Evolutionary conservation across 495 filamentous ascomycete species (phyloP).

Genomic region (Diplogelasinospora grovesii): DNA sequence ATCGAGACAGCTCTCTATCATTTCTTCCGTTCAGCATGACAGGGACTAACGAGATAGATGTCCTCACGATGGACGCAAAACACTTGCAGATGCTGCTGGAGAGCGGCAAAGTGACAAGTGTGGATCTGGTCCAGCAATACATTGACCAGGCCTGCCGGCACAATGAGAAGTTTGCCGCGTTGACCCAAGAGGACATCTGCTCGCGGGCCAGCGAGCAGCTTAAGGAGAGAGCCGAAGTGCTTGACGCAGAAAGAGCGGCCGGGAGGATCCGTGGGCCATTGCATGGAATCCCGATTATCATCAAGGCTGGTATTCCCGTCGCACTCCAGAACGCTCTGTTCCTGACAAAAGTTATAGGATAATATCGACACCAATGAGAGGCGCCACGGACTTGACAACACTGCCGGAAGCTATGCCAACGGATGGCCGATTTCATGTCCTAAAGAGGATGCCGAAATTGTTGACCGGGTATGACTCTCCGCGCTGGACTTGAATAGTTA

Average conservation of each 20-base stretch:
- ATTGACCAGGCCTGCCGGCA: neutral
- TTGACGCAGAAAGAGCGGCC: neutral
- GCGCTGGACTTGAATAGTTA: too few relatives aligned
- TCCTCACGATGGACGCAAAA: neutral
- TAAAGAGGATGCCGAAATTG: neutral
- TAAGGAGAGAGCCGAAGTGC: neutral
- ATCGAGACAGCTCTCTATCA: too few relatives aligned
- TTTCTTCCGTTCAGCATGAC: too few relatives aligned
- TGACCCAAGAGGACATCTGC: too few relatives aligned
- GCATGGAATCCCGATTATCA: conserved; percentile 1
- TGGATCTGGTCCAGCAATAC: neutral
- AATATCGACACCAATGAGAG: too few relatives aligned
- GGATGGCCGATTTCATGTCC: neutral
- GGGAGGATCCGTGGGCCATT: neutral
- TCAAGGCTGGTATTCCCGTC: conserved; percentile 1
- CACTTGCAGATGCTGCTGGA: neutral
- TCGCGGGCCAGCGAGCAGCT: neutral
- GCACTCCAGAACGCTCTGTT: neutral
- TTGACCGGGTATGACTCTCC: too few relatives aligned
- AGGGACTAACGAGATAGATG: too few relatives aligned
- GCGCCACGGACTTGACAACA: neutral
- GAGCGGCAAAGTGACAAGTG: neutral
- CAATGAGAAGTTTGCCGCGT: neutral
- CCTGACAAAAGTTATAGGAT: neutral
- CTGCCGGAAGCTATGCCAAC: neutral